These are phyloP conservation scores for Chaetomiaceae sp. DNA, from an alignment of 2,329 filamentous ascomycete genomes.

Conservation along the genomic window DNA sequence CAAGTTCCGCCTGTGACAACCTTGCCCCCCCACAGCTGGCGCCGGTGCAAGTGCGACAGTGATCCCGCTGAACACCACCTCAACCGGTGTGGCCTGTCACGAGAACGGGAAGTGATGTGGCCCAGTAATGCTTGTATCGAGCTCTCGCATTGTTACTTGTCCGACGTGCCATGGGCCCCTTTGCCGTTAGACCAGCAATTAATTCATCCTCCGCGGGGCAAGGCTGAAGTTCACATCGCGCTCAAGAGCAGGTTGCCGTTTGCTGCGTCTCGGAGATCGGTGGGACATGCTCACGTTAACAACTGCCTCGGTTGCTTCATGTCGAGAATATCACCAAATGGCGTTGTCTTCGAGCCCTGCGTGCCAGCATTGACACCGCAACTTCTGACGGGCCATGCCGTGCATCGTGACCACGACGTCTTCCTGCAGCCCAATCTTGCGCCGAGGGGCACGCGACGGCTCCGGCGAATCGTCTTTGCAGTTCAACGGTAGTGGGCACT, in stretches of 20 bases:
- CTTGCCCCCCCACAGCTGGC: background rate
- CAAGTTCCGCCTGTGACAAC: too few relatives aligned
- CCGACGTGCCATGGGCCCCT: too few relatives aligned
- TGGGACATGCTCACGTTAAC: too few relatives aligned
- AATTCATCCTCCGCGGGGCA: too few relatives aligned
- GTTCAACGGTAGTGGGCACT: slow-evolving; percentile 17
- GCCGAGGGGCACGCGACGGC: slow-evolving; percentile 17
- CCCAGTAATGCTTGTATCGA: background rate
- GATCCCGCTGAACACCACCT: background rate
- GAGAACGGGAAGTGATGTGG: background rate
- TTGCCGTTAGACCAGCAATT: too few relatives aligned
- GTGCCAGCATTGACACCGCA: background rate
- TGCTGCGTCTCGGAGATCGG: background rate
- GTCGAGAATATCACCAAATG: too few relatives aligned
- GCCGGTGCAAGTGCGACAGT: too few relatives aligned
- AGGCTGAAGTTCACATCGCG: too few relatives aligned
- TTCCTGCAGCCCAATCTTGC: slow-evolving; percentile 16
- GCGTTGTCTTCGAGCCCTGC: background rate
- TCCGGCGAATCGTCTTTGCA: slow-evolving; percentile 18
- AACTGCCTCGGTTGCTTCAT: background rate
- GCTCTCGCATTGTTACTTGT: too few relatives aligned
- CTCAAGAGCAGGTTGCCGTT: background rate
- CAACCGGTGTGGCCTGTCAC: background rate
- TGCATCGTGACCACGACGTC: background rate
- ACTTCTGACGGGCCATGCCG: background rate